These are phyloP conservation scores for Tolypocladium amazonense DNA, from an alignment of 2,329 filamentous ascomycete species.

Conservation along the genomic window DNA sequence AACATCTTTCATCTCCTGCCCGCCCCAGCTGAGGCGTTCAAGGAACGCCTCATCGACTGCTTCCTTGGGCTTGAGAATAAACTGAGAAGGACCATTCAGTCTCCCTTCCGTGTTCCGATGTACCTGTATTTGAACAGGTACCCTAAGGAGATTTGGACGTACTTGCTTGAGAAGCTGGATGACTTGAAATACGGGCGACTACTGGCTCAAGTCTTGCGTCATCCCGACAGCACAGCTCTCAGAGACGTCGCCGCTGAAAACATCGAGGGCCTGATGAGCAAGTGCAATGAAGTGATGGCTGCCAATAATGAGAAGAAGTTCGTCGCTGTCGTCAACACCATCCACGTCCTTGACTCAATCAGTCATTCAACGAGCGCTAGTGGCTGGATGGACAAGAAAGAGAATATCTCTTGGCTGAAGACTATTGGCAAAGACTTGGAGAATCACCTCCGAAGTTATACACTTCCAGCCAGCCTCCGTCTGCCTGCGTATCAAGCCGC, in stretches of 20 bases:
- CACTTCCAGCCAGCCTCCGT: conserved; percentile 60
- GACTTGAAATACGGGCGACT: conserved; percentile 85
- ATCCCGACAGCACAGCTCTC: conserved; percentile 63
- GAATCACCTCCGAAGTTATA: conserved; percentile 58
- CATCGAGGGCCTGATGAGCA: conserved; percentile 59
- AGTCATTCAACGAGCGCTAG: conserved; percentile 53
- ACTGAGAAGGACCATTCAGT: conserved; percentile 76
- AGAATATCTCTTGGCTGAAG: conserved; percentile 49
- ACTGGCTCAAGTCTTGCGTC: conserved; percentile 73
- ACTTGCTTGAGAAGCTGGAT: conserved; percentile 68
- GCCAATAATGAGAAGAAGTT: conserved; percentile 60
- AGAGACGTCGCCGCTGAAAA: conserved; percentile 66
- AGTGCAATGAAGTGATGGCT: conserved; percentile 51
- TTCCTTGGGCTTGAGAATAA: conserved; percentile 83
- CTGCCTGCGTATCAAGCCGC: conserved; percentile 81
- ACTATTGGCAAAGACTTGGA: conserved; percentile 70
- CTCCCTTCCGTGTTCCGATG: conserved; percentile 81
- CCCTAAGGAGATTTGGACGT: conserved; percentile 73
- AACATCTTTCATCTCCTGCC: conserved; percentile 97
- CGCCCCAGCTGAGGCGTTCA: conserved; percentile 78
- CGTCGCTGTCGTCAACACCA: conserved; percentile 69
- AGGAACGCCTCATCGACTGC: conserved; percentile 79
- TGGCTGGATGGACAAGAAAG: conserved; percentile 62
- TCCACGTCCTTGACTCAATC: conserved; percentile 75
- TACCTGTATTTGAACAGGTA: conserved; percentile 93